Evolutionary conservation across 2,329 filamentous ascomycete species (phyloP), one percentile per base, ranked within the genome.

Genomic region (Penicillium palitans): DNA sequence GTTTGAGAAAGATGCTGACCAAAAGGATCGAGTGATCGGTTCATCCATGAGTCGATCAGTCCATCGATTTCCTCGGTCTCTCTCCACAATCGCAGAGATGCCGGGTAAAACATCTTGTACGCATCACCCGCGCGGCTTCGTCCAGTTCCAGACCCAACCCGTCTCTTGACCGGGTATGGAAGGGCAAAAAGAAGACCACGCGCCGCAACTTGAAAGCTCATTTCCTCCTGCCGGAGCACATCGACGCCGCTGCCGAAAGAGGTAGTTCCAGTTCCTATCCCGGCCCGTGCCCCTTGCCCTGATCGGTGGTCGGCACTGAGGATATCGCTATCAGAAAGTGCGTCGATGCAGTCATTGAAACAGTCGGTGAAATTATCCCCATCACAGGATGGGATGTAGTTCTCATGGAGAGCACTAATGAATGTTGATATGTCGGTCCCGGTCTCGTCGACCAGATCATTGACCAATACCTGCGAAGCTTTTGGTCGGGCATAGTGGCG

Each of bases 341-440:
- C 85, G 57, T 95, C 90, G 57, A 96, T 88, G 70, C 93, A 98
- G n/a, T 84, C 87, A 61, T 91, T 90, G 57, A 96, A 79, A 62
- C 88, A 88, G 66, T 95, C 90, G 31, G 93, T 82, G 1, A 92
- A 88, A 0, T 83, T 86, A 24, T 83, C 74, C 3, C 83, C 79
- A 27, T 79, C 77, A 73, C 93, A 98, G 0, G 95, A 98, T 0
- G 92, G 80, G 1, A 89, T 83, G 66, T 96, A 98, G 70, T 99
- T 99, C 70, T 99, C 95, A 71, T 98, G 93, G 0, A 98, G 79
- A 4, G 92, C 90, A 5, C 91, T 90, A 49, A 96, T 85, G 69
- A 97, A 97, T 0, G 93, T 97, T 57, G 90, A 86, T 0, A 89
- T 91, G 69, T 99, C 95, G 0, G 95, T 96, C 1, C 95, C 95